A percentile compares a stretch with the other conserved stretches of the same genome.
Conservation (phyloP, 225 moss, liverwort and hornwort genomes). For the Physcomitrellopsis africana region DNA sequence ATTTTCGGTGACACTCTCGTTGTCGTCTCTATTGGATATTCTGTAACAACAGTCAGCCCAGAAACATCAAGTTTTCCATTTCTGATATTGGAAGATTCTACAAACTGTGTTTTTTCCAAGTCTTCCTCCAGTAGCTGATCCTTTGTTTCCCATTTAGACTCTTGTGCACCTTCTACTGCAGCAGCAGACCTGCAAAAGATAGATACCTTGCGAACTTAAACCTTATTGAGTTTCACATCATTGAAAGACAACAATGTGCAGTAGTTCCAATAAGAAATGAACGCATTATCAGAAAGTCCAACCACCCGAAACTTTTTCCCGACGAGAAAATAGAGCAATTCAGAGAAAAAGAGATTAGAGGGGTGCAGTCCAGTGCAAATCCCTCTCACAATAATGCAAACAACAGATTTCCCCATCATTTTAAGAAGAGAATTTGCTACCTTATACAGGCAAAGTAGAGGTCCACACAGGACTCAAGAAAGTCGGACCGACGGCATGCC, state of each 20-base stretch:
- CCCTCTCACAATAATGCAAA: neutral
- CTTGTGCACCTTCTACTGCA: conserved; percentile 55
- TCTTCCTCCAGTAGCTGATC: conserved; percentile 35
- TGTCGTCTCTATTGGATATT: conserved; percentile 25
- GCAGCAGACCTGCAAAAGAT: conserved; percentile 57
- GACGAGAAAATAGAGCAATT: neutral
- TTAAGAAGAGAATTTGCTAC: conserved; percentile 33
- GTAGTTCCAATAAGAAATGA: no score
- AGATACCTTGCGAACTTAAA: conserved; percentile 5
- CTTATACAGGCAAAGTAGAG: conserved; percentile 80
- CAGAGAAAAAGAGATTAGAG: neutral
- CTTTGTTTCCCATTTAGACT: conserved; percentile 35
- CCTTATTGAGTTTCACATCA: neutral
- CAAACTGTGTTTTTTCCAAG: neutral
- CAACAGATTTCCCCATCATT: neutral
- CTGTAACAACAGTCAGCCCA: conserved; percentile 31
- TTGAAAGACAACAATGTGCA: neutral
- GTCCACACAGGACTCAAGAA: conserved; percentile 79
- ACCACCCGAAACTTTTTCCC: neutral
- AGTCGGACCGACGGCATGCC: conserved; percentile 68
- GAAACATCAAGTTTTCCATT: conserved; percentile 23
- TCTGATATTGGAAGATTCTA: neutral
- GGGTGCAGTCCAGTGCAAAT: neutral
- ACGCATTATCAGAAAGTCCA: neutral
- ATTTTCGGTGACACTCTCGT: conserved; percentile 15